phyloP scores from a whole-genome alignment of 768 basidiomycete species.

The Phylloporus arenicola region DNA sequence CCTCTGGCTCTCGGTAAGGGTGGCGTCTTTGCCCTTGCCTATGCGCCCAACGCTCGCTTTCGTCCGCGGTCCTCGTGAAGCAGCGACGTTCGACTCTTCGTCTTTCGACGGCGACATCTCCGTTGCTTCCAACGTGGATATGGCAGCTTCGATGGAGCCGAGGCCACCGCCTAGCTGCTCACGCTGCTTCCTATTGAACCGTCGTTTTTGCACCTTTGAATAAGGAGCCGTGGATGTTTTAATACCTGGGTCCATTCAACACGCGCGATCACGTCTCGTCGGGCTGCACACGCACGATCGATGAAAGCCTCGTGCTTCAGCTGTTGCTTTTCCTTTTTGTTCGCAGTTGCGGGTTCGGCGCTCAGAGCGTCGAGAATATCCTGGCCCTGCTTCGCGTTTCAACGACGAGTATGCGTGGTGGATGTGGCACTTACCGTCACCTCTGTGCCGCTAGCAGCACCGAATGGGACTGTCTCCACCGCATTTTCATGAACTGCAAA shows the following conservation, averaged over 20 bases:
- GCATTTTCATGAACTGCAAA: constrained; percentile 48
- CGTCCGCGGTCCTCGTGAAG: constrained; percentile 13
- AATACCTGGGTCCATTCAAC: constrained; percentile 35
- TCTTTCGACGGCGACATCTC: constrained; percentile 14
- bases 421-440: constrained; percentile 35
- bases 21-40: constrained; percentile 54
- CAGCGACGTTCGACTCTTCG: constrained; percentile 12
- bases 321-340: constrained; percentile 65
- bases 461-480: constrained; percentile 45
- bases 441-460: constrained; percentile 28
- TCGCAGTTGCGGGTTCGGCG: constrained; percentile 26
- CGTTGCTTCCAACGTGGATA: constrained; percentile 47
- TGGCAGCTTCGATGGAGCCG: constrained; percentile 47
- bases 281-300: constrained; percentile 42
- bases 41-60: constrained; percentile 48
- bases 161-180: constrained; percentile 53
- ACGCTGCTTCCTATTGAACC: constrained; percentile 64
- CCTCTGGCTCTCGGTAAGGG: constrained; percentile 61
- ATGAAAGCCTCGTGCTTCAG: constrained; percentile 65
- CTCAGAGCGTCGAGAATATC: constrained; percentile 40
- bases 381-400: constrained; percentile 31
- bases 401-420: no score
- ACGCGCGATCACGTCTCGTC: background rate
- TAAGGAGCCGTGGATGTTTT: constrained; percentile 48
- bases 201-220: constrained; percentile 68